A percentile compares a stretch with the other conserved stretches of the same genome.
Evolutionary conservation across 2,329 filamentous ascomycete genomes (phyloP).

Genomic region (Diaporthe longicolla): DNA sequence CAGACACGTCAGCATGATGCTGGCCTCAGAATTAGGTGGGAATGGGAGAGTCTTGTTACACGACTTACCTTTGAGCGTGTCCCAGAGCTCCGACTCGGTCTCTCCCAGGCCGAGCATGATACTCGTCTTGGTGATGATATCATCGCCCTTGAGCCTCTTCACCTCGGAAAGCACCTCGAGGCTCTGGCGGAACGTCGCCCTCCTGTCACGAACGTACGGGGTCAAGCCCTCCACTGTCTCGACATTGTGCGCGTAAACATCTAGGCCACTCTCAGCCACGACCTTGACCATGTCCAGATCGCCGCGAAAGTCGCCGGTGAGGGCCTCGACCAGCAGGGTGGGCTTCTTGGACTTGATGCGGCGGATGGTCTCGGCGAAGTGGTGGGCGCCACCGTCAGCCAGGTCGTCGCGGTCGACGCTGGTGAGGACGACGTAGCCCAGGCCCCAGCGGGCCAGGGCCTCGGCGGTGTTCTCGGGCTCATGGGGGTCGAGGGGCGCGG

Average conservation of each 20-base stretch:
- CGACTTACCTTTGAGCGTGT: conserved; percentile 76
- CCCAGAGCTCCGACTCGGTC: conserved; percentile 87
- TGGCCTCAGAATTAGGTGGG: neutral
- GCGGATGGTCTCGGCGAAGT: conserved; percentile 94
- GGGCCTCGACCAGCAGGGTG: conserved; percentile 82
- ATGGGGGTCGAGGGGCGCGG: conserved; percentile 89
- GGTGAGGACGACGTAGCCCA: conserved; percentile 96
- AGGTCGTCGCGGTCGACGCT: conserved; percentile 95
- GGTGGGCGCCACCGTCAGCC: conserved; percentile 86
- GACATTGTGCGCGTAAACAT: conserved; percentile 97
- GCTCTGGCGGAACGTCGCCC: conserved; percentile 91
- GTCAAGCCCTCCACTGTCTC: conserved; percentile 95
- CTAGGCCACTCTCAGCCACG: conserved; percentile 88
- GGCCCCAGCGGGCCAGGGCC: conserved; percentile 90
- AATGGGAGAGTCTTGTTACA: neutral
- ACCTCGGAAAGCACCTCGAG: conserved; percentile 84
- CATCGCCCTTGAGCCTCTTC: conserved; percentile 78
- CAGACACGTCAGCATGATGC: neutral
- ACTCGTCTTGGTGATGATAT: conserved; percentile 97
- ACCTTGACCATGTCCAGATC: conserved; percentile 88
- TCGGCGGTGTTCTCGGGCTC: conserved; percentile 98
- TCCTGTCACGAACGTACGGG: conserved; percentile 88
- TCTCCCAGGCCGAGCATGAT: conserved; percentile 97
- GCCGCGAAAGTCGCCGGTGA: conserved; percentile 90
- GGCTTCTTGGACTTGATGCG: conserved; percentile 91